Base-by-base conservation (phyloP, 345 rosid genomes). In the Anacardium occidentale region DNA sequence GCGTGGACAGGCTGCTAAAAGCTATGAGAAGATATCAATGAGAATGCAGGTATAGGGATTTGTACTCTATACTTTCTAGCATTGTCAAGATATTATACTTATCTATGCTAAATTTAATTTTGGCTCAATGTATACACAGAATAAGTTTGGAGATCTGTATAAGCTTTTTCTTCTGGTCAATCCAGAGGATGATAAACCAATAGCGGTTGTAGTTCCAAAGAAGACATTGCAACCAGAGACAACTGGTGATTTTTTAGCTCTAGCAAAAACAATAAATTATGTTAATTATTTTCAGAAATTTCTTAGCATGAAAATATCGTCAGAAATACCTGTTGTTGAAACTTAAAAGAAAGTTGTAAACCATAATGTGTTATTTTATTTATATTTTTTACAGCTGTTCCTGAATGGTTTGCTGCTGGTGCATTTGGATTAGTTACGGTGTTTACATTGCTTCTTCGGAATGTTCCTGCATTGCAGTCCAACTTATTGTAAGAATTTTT, bases 371-470 rank as follows among this genome's bases (percentile, higher is more conserved):
- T 5, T 34, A 18, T 48, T 10, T 48, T 51, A 69, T 21, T 13
- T 52, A 34, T 66, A 64, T 17, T 57, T 79, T 75, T 52, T 83
- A 82, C 89, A 94, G 98, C 92, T 37, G 94, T 92, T 32, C 98
- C 98, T 12, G 96, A 92, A 81, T 94, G 98, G 97, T 87, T 94
- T 82, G 98, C 98, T 68, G 97, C 98, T 64, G 95, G 90, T 25
- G 84, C 98, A 55, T 94, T 94, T 82, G 98, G 95, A 81, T 69
- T 90, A 76, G 90, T 89, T 76, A 85, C 98, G 14, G 66, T 90
- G 76, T 90, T 89, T 58, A 87, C 98, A 12, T 76, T 90, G 80
- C 96, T 92, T 82, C 90, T 94, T 63, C 90, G 94, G 53, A 94
- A 92, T 73, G 98, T 94, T 6, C 98, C 98, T 34, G 89, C 88